Base-by-base conservation (phyloP, 1,284 basidiomycete species). In the Athelia psychrophila region DNA sequence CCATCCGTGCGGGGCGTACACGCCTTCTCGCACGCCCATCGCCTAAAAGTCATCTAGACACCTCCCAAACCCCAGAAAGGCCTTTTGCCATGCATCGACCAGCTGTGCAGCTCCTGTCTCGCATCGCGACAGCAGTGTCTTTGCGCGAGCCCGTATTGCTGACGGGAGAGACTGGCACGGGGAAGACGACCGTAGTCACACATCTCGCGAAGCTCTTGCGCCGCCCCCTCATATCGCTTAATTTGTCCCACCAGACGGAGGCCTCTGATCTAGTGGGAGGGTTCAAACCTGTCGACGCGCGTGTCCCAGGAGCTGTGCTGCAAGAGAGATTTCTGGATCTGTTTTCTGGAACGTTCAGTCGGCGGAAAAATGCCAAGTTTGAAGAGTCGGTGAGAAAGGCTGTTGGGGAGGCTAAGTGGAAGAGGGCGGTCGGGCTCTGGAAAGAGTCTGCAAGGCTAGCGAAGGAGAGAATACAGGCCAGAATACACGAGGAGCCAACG, bases 141-240 rank as follows among this genome's bases (percentile, higher is more conserved):
- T 74, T 90, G 33, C 71, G 73, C 15, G 97, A 99, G 65, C 95
- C 97, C 0, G 76, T 96, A 1, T 79, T 99, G 2, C 80, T 99
- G 19, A 95, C 96, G 0, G 97, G 97, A 51, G 97, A 99, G 75
- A 99, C 97, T 0, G 97, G 97, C 40, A 99, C 97, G 1, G 97
- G 97, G 33, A 99, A 99, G 72, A 99, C 97, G 2, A 97, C 95
- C 44, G 81, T 88, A 2, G 84, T 99, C 18, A 93, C 95, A 20
- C 86, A 97, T 60, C 79, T 99, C 20, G 91, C 97, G 18, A 79
- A 84, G 3, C 71, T 92, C n/a, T 78, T 97, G 25, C 81, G 81
- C 16, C 83, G 85, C 33, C 85, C 88, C 0, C 78, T 99, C 40
- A 81, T 93, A 40, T 93, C 93, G 0, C 81, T 99, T 57, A 99